These are phyloP conservation scores for Tolypocladium pustulatum DNA, from an alignment of 2,329 filamentous ascomycete genomes.

Conservation along the genomic window DNA sequence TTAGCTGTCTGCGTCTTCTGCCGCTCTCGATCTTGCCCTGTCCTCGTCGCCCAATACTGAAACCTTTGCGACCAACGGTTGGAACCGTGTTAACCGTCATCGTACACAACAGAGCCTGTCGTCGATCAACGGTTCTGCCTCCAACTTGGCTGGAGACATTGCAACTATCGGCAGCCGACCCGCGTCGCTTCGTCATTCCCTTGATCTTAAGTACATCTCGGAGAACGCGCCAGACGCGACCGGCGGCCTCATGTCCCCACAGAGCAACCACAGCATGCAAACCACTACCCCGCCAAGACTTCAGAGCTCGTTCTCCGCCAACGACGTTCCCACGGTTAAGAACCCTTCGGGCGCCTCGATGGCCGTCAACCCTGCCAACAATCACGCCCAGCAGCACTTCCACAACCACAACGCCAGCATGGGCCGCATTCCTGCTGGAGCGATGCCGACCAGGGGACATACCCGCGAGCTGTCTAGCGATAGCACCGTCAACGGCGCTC, in stretches of 20 bases:
- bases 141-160: conserved; percentile 32
- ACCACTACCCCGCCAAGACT: conserved; percentile 56
- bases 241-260: conserved; percentile 30
- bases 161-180: conserved; percentile 37
- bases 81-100: conserved; percentile 54
- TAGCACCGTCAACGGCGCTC: conserved; percentile 24
- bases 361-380: conserved; percentile 38
- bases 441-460: conserved; percentile 51
- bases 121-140: conserved; percentile 30
- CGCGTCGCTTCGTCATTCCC: conserved; percentile 44
- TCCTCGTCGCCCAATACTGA: conserved; percentile 58
- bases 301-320: conserved; percentile 81
- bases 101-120: conserved; percentile 53
- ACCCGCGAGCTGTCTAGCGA: conserved; percentile 59
- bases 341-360: conserved; percentile 41
- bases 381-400: conserved; percentile 51
- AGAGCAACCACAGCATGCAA: conserved; percentile 39
- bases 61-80: conserved; percentile 34
- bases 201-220: conserved; percentile 42
- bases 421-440: conserved; percentile 64
- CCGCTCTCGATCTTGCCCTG: conserved; percentile 69
- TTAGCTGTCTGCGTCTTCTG: conserved; percentile 71
- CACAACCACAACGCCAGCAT: conserved; percentile 76
- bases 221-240: conserved; percentile 31
- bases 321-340: conserved; percentile 81